Evolutionary conservation across 306 rosid genomes (phyloP).

Genomic region (Pyrus betulifolia): DNA sequence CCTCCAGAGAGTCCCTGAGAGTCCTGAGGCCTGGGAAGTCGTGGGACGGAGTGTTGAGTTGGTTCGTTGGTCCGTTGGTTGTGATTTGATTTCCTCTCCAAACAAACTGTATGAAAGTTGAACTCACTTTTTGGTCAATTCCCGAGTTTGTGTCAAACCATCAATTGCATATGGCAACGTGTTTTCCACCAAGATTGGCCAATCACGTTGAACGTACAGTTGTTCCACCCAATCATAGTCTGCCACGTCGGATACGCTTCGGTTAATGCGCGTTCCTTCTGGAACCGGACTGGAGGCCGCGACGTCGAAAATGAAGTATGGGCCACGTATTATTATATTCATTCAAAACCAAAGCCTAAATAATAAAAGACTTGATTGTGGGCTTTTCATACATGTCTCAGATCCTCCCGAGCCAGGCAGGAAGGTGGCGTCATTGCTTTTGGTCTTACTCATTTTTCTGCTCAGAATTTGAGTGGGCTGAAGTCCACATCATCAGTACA

Average conservation of each 20-base stretch:
- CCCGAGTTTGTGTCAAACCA: neutral
- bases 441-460: neutral
- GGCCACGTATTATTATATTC: too few species aligned
- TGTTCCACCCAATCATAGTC: constrained; percentile 26
- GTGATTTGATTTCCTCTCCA: neutral
- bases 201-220: constrained; percentile 30
- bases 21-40: neutral
- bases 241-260: constrained; percentile 22
- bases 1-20: neutral
- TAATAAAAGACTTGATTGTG: neutral
- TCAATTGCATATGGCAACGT: constrained; percentile 46
- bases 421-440: neutral
- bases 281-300: neutral
- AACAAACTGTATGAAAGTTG: neutral
- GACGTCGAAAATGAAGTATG: neutral
- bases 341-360: too few species aligned
- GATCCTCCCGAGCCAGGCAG: neutral
- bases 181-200: constrained; percentile 41
- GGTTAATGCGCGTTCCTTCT: neutral
- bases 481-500: neutral
- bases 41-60: neutral
- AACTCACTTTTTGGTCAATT: neutral
- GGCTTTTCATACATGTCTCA: neutral
- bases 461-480: neutral
- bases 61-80: neutral